A percentile compares a stretch with the other conserved stretches of the same genome.
These are phyloP conservation scores for Capronia epimyces DNA, from an alignment of 2,329 filamentous ascomycete genomes.

Conservation along the genomic window DNA sequence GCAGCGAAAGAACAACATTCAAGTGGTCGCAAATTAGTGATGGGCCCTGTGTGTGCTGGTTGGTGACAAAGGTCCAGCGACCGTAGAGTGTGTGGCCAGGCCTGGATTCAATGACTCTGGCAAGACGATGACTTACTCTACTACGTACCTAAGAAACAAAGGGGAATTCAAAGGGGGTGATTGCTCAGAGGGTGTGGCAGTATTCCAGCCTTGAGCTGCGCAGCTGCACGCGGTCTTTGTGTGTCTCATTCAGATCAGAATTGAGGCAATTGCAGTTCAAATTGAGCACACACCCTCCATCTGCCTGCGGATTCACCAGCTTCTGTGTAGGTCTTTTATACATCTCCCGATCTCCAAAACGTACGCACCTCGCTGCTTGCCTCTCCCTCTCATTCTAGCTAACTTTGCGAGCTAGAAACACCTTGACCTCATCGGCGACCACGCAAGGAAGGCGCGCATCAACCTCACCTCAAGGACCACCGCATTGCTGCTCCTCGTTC, in stretches of 20 bases:
- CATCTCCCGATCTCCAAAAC: neutral
- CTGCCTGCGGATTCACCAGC: neutral
- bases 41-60: neutral
- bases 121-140: neutral
- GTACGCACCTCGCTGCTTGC: neutral
- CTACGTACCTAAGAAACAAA: neutral
- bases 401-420: neutral
- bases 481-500: no score
- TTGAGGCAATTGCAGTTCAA: neutral
- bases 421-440: neutral
- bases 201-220: neutral
- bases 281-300: neutral
- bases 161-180: neutral
- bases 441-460: neutral
- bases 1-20: constrained; percentile 47
- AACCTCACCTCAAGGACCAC: neutral
- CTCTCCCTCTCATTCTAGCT: neutral
- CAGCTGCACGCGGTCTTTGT: neutral
- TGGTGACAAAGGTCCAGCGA: neutral
- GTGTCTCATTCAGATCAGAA: neutral
- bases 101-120: neutral
- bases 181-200: neutral
- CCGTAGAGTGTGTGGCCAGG: neutral
- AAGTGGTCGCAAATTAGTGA: constrained; percentile 42
- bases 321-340: neutral